Base-by-base conservation (phyloP, 805 yeast genomes). In the Hanseniaspora vineae region DNA sequence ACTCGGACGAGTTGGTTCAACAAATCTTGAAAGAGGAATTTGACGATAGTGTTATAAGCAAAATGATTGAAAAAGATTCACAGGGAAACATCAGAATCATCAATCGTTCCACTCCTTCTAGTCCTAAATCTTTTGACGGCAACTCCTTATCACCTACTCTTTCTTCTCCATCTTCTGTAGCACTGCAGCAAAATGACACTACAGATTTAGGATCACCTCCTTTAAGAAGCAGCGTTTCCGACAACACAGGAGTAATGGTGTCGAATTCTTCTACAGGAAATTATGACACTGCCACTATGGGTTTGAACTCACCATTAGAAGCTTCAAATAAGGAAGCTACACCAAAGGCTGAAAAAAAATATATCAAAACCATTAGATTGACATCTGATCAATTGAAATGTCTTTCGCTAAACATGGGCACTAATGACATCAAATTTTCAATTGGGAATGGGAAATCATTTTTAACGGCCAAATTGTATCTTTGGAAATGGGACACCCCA, bases 341-440 rank as follows among this genome's bases (percentile, higher is more conserved):
- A 3, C 33, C 47, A 9, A 31, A 23, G 81, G 54, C n/a, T n/a
- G 47, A 8, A 50, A 51, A 55, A 14, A 70, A 70, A 32, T 88
- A 74, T 60, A 92, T 88, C 61, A 89, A 87, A 60, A 90, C 97
- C 0, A 71, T 92, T 46, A 74, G 98, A 58, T 72, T 92, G 46
- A 88, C 97, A 0, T 84, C 95, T 2, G 97, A 90, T 45, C 97
- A 89, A 66, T 70, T 92, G 53, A 77, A 77, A 54, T 74, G 77
- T 46, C 72, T 92, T 57, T 76, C 82, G 47, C 72, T 92, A 53
- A 77, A 78, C 51, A 74, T 77, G 39, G 98, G 98, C 42, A 79
- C 76, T 51, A 92, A 92, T 61, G 81, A 78, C 44, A 66, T 90
- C 49, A 73, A 76, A 47, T 92, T 89, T 60, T 77, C 83, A 35